Evolutionary conservation across 768 basidiomycete species (phyloP).

Genomic region (Hygrocybe punicea): DNA sequence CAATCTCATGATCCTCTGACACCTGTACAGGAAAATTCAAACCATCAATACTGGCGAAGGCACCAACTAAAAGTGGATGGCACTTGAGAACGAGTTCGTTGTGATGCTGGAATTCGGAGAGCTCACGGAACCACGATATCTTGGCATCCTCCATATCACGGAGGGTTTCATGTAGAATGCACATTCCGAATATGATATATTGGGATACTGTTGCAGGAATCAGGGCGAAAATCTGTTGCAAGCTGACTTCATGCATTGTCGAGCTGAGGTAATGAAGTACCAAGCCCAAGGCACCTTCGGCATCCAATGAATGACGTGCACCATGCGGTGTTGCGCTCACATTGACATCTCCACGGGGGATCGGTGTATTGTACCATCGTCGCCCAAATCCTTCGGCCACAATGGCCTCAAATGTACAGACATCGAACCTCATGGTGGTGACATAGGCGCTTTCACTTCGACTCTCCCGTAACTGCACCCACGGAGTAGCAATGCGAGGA

Average conservation of each 20-base stretch:
- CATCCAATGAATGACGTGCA: constrained; percentile 33
- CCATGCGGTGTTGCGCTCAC: constrained; percentile 19
- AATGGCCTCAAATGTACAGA: constrained; percentile 33
- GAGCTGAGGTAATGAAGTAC: constrained; percentile 43
- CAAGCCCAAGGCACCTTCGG: constrained; percentile 41
- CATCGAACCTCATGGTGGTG: constrained; percentile 44
- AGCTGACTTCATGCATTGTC: constrained; percentile 37
- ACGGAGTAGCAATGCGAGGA: constrained; percentile 33
- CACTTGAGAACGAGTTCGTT: constrained; percentile 24
- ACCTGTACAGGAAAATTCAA: constrained; percentile 32
- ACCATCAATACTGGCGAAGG: constrained; percentile 42
- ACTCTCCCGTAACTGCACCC: constrained; percentile 32
- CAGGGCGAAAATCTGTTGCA: constrained; percentile 46
- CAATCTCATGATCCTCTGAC: constrained; percentile 37
- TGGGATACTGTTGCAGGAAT: constrained; percentile 34
- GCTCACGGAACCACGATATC: constrained; percentile 22
- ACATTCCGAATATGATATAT: constrained; percentile 36
- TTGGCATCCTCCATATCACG: constrained; percentile 23
- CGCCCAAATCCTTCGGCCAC: constrained; percentile 33
- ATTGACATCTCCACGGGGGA: constrained; percentile 30
- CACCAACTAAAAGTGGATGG: constrained; percentile 35
- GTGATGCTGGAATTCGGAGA: constrained; percentile 29
- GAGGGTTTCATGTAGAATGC: constrained; percentile 30
- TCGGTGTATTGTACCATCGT: constrained; percentile 20
- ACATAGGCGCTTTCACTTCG: constrained; percentile 23